Conservation (phyloP, 176 grass and related monocot species). For the Cenchrus fungigraminus region DNA sequence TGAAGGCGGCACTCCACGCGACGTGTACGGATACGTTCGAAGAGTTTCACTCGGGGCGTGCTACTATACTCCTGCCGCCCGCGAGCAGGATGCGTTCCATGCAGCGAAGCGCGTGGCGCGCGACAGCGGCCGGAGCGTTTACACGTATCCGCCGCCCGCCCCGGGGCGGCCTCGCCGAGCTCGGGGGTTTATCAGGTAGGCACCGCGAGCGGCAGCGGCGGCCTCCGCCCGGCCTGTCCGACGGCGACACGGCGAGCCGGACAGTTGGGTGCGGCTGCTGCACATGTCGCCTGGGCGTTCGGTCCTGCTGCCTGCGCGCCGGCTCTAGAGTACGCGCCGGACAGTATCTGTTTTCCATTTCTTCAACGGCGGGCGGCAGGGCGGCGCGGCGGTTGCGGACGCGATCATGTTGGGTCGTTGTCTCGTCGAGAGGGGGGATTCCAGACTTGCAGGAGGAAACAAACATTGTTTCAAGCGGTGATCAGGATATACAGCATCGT, state of each 20-base stretch:
- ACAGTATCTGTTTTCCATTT: neutral
- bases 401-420: neutral
- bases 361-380: neutral
- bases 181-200: slow-evolving; percentile 1
- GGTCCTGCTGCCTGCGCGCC: neutral
- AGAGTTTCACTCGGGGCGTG: neutral
- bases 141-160: slow-evolving; percentile 20
- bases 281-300: slow-evolving; percentile 14
- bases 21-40: neutral
- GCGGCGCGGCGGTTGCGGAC: neutral
- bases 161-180: neutral
- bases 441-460: too few relatives aligned
- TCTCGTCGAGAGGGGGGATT: too few relatives aligned
- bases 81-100: neutral
- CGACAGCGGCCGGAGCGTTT: neutral
- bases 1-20: neutral
- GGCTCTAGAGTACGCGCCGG: too few relatives aligned
- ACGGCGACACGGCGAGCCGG: slow-evolving; percentile 6
- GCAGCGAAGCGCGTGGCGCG: slow-evolving; percentile 38
- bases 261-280: neutral
- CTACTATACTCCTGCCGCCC: neutral
- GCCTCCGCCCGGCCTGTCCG: neutral
- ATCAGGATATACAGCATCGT: too few relatives aligned
- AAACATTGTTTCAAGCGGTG: too few relatives aligned
- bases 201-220: neutral